Evolutionary conservation across 441 rosid species (phyloP).

Genomic region (Populus hybrid): DNA sequence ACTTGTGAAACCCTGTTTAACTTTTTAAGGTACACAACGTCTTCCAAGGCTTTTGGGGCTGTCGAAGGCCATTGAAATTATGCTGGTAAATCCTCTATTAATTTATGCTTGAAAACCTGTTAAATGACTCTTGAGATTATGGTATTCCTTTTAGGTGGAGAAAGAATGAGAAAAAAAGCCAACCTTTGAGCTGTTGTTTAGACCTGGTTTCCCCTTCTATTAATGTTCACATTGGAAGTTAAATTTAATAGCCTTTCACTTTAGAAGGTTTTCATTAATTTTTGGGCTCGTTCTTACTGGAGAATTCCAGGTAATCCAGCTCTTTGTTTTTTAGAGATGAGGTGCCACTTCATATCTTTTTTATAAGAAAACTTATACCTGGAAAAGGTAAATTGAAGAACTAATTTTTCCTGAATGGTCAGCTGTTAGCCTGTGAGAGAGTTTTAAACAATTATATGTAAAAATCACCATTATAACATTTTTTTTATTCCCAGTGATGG

Average conservation of each 20-base stretch:
- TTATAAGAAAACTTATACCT: background rate
- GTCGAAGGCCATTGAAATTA: constrained; percentile 79
- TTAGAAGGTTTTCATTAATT: background rate
- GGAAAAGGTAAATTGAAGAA: background rate
- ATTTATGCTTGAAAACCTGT: background rate
- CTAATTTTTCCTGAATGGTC: background rate
- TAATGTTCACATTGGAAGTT: background rate
- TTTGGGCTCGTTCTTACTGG: background rate
- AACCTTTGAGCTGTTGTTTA: background rate
- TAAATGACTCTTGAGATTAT: background rate
- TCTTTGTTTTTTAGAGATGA: background rate
- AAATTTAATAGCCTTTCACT: background rate
- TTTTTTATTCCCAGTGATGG: background rate
- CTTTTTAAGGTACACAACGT: constrained; percentile 81
- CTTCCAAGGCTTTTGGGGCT: constrained; percentile 95
- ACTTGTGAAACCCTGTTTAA: constrained; percentile 18
- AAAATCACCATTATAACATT: background rate
- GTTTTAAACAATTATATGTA: background rate
- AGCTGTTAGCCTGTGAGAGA: background rate
- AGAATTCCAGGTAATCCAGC: background rate
- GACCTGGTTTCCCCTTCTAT: background rate
- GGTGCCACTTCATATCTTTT: background rate
- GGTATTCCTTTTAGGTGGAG: background rate
- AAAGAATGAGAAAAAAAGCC: background rate
- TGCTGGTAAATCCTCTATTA: constrained; percentile 55